phyloP scores from a whole-genome alignment of 371 early-diverging fungal species.

The Gilbertella persicaria region DNA sequence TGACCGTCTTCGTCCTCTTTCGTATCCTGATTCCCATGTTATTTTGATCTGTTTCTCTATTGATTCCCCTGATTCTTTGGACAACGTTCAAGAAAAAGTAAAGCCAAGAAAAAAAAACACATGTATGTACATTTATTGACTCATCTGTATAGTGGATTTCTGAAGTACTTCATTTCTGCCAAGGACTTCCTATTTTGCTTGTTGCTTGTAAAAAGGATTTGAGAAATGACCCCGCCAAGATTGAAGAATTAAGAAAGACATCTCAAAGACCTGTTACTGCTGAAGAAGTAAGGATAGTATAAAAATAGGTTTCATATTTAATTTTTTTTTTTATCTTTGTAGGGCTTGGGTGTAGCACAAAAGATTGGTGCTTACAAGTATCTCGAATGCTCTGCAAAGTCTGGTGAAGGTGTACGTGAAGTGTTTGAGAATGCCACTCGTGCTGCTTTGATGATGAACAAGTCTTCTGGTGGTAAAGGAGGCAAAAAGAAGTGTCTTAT shows the following conservation, averaged over 20 bases:
- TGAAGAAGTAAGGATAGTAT: slow-evolving; percentile 63
- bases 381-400: slow-evolving; percentile 77
- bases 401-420: slow-evolving; percentile 73
- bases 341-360: slow-evolving; percentile 62
- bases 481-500: slow-evolving; percentile 17
- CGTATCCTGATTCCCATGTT: slow-evolving; percentile 96
- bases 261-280: slow-evolving; percentile 80
- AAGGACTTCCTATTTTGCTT: slow-evolving; percentile 85
- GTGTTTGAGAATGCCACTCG: slow-evolving; percentile 73
- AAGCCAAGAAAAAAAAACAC: too few relatives aligned
- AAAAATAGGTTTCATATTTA: not conserved
- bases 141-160: slow-evolving; percentile 71
- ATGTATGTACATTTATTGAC: not conserved
- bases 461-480: slow-evolving; percentile 15
- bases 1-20: slow-evolving; percentile 95
- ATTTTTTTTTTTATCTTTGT: not conserved
- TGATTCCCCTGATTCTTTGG: slow-evolving; percentile 93
- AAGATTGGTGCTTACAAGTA: slow-evolving; percentile 76
- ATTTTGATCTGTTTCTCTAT: slow-evolving; percentile 94
- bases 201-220: slow-evolving; percentile 94
- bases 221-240: slow-evolving; percentile 77
- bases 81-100: slow-evolving; percentile 90
- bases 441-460: slow-evolving; percentile 56
- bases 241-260: slow-evolving; percentile 77
- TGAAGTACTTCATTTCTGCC: slow-evolving; percentile 90